A percentile compares a stretch with the other conserved stretches of the same genome.
These are phyloP conservation scores for Psilocybe mexicana DNA, from an alignment of 1,284 basidiomycete genomes.

Conservation along the genomic window DNA sequence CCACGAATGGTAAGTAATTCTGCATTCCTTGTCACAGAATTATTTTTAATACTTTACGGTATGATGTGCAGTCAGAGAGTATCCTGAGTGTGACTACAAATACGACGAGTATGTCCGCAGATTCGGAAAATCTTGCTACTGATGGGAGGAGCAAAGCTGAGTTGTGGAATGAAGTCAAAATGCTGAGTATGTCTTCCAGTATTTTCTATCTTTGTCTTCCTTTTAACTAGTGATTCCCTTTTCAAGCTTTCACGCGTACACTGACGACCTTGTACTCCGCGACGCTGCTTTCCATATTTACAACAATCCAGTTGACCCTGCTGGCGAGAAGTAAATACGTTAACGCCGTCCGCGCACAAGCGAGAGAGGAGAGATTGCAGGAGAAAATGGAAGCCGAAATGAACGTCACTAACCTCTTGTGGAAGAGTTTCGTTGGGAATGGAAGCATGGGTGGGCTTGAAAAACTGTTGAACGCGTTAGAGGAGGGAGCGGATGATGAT, in stretches of 20 bases:
- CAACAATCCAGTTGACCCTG: slow-evolving; percentile 80
- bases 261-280: slow-evolving; percentile 83
- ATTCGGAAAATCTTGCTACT: background rate
- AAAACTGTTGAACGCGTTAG: slow-evolving; percentile 18
- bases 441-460: slow-evolving; percentile 27
- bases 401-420: background rate
- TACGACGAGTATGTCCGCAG: slow-evolving; percentile 27
- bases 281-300: slow-evolving; percentile 79
- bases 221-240: background rate
- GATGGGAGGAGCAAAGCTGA: slow-evolving; percentile 49
- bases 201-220: background rate
- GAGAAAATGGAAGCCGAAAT: slow-evolving; percentile 46
- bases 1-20: slow-evolving; percentile 7
- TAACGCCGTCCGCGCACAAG: slow-evolving; percentile 63
- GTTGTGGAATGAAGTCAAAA: slow-evolving; percentile 83
- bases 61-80: slow-evolving; percentile 22
- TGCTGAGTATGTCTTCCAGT: slow-evolving; percentile 57
- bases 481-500: slow-evolving; percentile 8
- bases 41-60: background rate
- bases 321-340: slow-evolving; percentile 85
- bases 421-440: slow-evolving; percentile 1
- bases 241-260: slow-evolving; percentile 79
- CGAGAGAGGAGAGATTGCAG: slow-evolving; percentile 58
- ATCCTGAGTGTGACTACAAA: slow-evolving; percentile 31
- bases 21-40: background rate